Evolutionary conservation across 1,139 yeast species (phyloP), one percentile per base, ranked within the genome.

Genomic region (Suhomyces wounanorum): DNA sequence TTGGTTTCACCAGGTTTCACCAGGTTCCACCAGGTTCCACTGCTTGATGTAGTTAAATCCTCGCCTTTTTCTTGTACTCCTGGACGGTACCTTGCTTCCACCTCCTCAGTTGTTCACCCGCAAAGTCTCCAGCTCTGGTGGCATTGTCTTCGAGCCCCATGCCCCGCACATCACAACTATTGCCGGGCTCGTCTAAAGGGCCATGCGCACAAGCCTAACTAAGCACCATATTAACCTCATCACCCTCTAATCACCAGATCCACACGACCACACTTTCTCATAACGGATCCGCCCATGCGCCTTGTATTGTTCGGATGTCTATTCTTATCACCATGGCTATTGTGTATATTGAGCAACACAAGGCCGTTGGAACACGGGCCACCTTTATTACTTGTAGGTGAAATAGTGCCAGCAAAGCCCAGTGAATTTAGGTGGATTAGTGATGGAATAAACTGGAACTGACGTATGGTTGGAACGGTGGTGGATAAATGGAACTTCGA

Each of bases 111-210:
- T 13, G 33, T 11, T 30, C 18, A 33, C 18, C 18, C 37, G 18
- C 37, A 33, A 49, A 48, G 43, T 49, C 45, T 48, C 49, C n/a
- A 14, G 13, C 30, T 25, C 38, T 42, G 43, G 37, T 18, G 14
- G 36, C 47, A 42, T 41, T 49, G 30, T 33, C 38, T 26, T 37
- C 18, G 36, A 45, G 35, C 45, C 47, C 52, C 40, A 49, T 47
- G 36, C 45, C 48, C 45, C 46, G 25, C 45, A 48, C 16, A 31
- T 8, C 36, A 13, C 49, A 42, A 49, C 33, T 42, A 41, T 49
- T 40, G 17, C 49, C 52, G 52, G 40, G 28, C 38, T 49, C 52
- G 52, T 49, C 49, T 49, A 45, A 13, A 17, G 13, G n/a, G 33
- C 28, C 16, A 36, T 40, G 25, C 25, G 37, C 44, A 16, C 48